A percentile compares a stretch with the other conserved stretches of the same genome.
phyloP scores from a whole-genome alignment of 331 rosid genomes.

The Rhamnella rubrinervis region DNA sequence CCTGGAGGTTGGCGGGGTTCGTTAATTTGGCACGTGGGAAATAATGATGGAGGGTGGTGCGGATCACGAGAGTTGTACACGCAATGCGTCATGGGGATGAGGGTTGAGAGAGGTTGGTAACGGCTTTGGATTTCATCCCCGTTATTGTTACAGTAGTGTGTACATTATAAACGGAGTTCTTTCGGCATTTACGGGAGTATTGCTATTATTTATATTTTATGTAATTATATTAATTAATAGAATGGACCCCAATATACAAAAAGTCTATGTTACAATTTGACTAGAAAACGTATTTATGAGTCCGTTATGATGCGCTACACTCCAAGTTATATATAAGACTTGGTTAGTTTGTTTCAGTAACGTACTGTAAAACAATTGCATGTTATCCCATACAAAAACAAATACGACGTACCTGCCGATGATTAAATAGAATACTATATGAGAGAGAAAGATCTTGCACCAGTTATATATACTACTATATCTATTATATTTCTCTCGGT shows the following conservation, averaged over 20 bases:
- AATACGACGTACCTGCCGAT: too few relatives aligned
- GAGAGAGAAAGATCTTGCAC: too few relatives aligned
- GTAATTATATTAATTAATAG: too few relatives aligned
- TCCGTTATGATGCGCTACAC: constrained; percentile 20
- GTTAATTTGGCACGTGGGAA: constrained; percentile 37
- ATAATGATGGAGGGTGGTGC: constrained; percentile 24
- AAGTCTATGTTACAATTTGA: too few relatives aligned
- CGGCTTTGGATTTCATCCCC: constrained; percentile 25
- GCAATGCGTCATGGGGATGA: constrained; percentile 14
- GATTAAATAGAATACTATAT: too few relatives aligned
- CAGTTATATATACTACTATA: too few relatives aligned
- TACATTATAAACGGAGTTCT: neutral
- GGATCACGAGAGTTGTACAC: constrained; percentile 20
- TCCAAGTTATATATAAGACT: neutral
- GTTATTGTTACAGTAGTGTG: neutral
- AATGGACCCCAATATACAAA: too few relatives aligned
- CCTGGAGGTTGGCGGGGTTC: neutral
- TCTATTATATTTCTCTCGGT: too few relatives aligned
- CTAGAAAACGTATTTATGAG: neutral
- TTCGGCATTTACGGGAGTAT: too few relatives aligned
- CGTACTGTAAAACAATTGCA: neutral
- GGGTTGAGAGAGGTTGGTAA: constrained; percentile 15
- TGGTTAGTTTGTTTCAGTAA: neutral
- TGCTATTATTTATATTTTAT: too few relatives aligned
- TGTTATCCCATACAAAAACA: too few relatives aligned